Conservation (phyloP, 2,329 filamentous ascomycete species). For the Dactylellina cionopaga region DNA sequence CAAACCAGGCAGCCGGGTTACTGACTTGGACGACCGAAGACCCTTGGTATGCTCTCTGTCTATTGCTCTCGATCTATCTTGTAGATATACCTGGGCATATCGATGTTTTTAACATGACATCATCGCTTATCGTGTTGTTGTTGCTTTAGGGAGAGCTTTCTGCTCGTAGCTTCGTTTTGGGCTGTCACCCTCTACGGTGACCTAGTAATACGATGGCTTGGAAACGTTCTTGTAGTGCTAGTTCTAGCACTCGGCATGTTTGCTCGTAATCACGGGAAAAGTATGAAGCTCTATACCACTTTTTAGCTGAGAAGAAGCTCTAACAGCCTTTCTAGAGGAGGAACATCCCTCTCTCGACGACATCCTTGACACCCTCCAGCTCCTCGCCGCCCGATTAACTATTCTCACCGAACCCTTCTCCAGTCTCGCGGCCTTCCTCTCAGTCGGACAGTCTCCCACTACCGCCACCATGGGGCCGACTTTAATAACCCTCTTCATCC, state of each 20-base stretch:
- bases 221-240: constrained; percentile 82
- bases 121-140: no score
- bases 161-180: constrained; percentile 88
- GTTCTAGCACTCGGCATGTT: constrained; percentile 74
- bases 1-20: constrained; percentile 85
- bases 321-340: constrained; percentile 46
- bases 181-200: constrained; percentile 85
- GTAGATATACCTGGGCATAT: background rate
- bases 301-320: constrained; percentile 53
- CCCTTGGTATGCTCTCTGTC: constrained; percentile 69
- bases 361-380: constrained; percentile 91
- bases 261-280: constrained; percentile 30
- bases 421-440: constrained; percentile 89
- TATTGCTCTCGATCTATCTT: no score
- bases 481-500: constrained; percentile 86
- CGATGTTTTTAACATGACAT: no score
- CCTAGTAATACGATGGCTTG: constrained; percentile 79
- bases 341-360: constrained; percentile 76
- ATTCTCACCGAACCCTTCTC: constrained; percentile 81
- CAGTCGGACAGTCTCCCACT: constrained; percentile 87
- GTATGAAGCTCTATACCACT: background rate
- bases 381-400: constrained; percentile 91
- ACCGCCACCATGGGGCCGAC: constrained; percentile 90
- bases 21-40: constrained; percentile 94
- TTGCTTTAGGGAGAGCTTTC: constrained; percentile 76